These are phyloP conservation scores for Aspergillus sp. DNA, from an alignment of 2,329 filamentous ascomycete species.

Conservation along the genomic window DNA sequence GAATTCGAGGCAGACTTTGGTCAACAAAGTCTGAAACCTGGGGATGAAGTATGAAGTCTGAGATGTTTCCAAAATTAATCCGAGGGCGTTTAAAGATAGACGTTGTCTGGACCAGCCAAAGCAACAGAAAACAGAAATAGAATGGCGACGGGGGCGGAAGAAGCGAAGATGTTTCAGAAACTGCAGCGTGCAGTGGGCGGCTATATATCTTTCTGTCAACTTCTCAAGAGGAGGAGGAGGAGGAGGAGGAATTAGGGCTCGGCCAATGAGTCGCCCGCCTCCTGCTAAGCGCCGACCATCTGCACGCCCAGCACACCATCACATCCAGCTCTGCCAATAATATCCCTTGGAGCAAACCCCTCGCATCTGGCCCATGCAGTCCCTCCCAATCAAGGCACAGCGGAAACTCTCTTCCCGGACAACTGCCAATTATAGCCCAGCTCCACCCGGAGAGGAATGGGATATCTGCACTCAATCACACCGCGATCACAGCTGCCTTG, in stretches of 20 bases:
- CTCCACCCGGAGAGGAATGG: no score
- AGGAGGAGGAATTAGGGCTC: background rate
- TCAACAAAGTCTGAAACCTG: constrained; percentile 35
- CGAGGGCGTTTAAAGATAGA: constrained; percentile 20
- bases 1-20: constrained; percentile 25
- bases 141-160: constrained; percentile 27
- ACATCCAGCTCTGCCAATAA: background rate
- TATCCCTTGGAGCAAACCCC: no score
- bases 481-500: no score
- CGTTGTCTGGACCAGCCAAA: constrained; percentile 48
- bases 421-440: no score
- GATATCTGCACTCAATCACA: no score
- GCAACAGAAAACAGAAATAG: constrained; percentile 27
- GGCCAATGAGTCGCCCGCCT: background rate
- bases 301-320: background rate
- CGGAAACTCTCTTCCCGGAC: no score
- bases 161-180: constrained; percentile 30
- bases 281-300: background rate
- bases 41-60: background rate
- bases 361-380: no score
- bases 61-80: constrained; percentile 19
- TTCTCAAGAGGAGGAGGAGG: background rate
- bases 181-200: constrained; percentile 25
- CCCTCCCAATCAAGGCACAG: no score
- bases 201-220: constrained; percentile 38